A percentile compares a stretch with the other conserved stretches of the same genome.
Evolutionary conservation across 768 basidiomycete species (phyloP).

Genomic region (Serendipita indica): DNA sequence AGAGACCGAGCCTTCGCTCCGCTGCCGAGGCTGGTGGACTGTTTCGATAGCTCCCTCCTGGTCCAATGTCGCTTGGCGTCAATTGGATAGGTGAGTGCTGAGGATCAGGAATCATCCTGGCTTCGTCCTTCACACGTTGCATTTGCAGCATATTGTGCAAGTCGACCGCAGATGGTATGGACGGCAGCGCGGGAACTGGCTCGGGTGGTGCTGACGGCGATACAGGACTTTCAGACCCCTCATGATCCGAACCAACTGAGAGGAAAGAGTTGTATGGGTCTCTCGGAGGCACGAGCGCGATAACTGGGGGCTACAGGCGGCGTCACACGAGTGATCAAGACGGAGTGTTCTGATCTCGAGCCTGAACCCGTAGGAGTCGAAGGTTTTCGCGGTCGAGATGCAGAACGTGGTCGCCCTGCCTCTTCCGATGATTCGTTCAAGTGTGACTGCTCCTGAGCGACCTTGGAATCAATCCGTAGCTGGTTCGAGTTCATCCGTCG

Average conservation of each 20-base stretch:
- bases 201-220: too few species aligned
- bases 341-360: neutral
- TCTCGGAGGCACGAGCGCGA: neutral
- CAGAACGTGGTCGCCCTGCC: neutral
- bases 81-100: neutral
- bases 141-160: neutral
- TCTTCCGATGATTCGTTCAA: neutral
- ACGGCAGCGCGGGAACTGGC: neutral
- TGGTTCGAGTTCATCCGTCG: neutral
- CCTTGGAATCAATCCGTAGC: neutral
- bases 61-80: too few species aligned
- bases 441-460: neutral
- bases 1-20: neutral
- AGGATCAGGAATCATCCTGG: neutral
- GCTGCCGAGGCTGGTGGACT: neutral
- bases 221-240: neutral
- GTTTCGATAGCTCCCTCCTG: too few species aligned
- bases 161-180: neutral
- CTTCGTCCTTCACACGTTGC: neutral
- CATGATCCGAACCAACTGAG: neutral
- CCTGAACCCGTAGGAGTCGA: neutral
- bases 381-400: neutral
- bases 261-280: neutral
- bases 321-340: neutral
- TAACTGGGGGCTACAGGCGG: neutral